A percentile compares a stretch with the other conserved stretches of the same genome.
Conservation (phyloP, 192 early-diverging fungal species). For the Dissophora globulifera region DNA sequence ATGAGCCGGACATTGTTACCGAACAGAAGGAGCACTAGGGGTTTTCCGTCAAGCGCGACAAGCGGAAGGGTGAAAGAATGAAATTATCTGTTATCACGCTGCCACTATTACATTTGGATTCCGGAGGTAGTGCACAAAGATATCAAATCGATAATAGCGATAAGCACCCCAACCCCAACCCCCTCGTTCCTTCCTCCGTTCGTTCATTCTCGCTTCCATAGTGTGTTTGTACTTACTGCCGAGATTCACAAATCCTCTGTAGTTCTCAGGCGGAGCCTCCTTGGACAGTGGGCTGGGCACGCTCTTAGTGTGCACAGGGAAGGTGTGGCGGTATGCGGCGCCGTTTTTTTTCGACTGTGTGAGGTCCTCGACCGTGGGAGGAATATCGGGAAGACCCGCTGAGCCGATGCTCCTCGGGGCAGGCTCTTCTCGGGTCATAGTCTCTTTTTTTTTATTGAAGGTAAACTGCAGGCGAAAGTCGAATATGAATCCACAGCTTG, state of each 20-base stretch:
- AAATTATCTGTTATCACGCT: conserved; percentile 2
- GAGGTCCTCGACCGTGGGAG: conserved; percentile 24
- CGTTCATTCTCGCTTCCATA: too few species aligned
- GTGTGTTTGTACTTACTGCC: conserved; percentile 64
- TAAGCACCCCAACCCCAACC: too few species aligned
- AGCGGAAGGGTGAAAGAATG: neutral
- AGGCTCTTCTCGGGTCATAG: conserved; percentile 4
- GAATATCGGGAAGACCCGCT: conserved; percentile 11
- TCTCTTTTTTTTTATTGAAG: neutral
- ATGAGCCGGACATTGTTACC: conserved; percentile 86
- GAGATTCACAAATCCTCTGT: conserved; percentile 86
- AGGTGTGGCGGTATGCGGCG: conserved; percentile 51
- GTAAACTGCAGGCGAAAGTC: neutral
- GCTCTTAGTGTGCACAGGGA: conserved; percentile 70
- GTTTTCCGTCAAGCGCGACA: neutral
- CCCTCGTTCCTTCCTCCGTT: too few species aligned
- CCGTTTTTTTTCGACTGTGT: conserved; percentile 15
- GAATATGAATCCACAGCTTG: neutral
- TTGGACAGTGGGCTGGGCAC: conserved; percentile 82
- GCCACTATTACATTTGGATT: too few species aligned
- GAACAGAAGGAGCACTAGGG: conserved; percentile 80
- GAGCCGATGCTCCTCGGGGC: neutral
- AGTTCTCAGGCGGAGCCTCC: conserved; percentile 86
- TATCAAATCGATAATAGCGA: too few species aligned
- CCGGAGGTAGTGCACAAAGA: too few species aligned